A percentile compares a stretch with the other conserved stretches of the same genome.
phyloP scores from a whole-genome alignment of 108 stramenopile genomes.

The Chaetoceros tenuissimus region DNA sequence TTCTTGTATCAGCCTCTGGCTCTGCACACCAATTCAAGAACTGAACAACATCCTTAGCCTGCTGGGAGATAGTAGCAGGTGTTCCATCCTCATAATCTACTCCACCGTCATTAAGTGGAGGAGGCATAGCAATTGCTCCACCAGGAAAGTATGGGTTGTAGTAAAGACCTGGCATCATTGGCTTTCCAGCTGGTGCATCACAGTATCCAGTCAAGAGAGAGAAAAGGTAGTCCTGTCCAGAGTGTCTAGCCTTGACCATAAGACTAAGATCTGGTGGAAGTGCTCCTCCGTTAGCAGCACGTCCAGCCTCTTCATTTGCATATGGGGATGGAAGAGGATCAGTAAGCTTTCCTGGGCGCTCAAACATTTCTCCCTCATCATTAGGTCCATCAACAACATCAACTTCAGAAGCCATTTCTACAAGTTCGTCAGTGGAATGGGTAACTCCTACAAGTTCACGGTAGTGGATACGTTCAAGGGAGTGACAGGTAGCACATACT shows the following conservation, averaged over 20 bases:
- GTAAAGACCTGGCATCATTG: constrained; percentile 90
- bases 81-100: constrained; percentile 98
- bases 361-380: constrained; percentile 98
- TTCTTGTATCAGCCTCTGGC: constrained; percentile 96
- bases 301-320: constrained; percentile 91
- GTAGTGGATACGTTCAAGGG: constrained; percentile 89
- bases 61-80: constrained; percentile 92
- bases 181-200: constrained; percentile 93
- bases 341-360: constrained; percentile 95
- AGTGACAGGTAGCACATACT: constrained; percentile 96
- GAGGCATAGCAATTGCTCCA: constrained; percentile 98
- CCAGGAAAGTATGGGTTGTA: constrained; percentile 97
- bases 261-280: constrained; percentile 96
- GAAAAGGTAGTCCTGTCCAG: constrained; percentile 95
- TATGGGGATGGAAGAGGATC: constrained; percentile 92
- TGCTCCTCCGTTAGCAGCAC: constrained; percentile 96
- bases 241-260: constrained; percentile 98
- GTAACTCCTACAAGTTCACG: constrained; percentile 97
- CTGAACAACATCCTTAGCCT: constrained; percentile 81
- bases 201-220: constrained; percentile 93
- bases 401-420: constrained; percentile 84
- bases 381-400: constrained; percentile 97
- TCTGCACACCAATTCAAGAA: constrained; percentile 91
- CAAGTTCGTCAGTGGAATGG: constrained; percentile 88
- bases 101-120: constrained; percentile 92